phyloP scores from a whole-genome alignment of 345 rosid species.

The Turnera subulata region DNA sequence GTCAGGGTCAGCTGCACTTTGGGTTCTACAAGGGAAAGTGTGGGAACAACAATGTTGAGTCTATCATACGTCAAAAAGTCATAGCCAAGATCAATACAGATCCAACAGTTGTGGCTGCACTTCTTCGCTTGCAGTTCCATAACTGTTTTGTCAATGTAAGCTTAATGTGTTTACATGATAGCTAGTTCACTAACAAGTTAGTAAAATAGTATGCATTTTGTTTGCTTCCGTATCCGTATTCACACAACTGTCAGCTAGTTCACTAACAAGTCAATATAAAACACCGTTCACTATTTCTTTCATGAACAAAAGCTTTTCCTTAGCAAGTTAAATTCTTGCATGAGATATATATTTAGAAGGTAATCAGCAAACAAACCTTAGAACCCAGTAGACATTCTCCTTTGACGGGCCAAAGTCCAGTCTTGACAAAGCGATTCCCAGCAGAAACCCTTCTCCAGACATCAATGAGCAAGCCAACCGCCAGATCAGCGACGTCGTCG shows the following conservation, averaged over 20 bases:
- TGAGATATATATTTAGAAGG: no score
- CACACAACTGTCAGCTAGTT: no score
- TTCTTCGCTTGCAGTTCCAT: conserved; percentile 50
- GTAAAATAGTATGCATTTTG: no score
- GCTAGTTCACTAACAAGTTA: no score
- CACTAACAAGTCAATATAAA: no score
- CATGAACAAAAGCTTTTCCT: no score
- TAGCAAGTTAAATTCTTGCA: no score
- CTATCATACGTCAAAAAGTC: conserved; percentile 23
- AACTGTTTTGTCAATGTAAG: conserved; percentile 50
- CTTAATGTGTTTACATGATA: not conserved
- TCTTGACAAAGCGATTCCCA: conserved; percentile 39
- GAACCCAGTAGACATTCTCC: conserved; percentile 41
- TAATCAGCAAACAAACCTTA: conserved; percentile 32
- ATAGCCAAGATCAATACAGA: not conserved
- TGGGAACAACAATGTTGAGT: conserved; percentile 28
- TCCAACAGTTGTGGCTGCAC: conserved; percentile 31
- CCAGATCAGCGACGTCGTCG: conserved; percentile 53
- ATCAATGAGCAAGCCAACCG: conserved; percentile 52
- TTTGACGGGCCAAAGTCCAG: conserved; percentile 33
- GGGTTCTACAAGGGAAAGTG: conserved; percentile 38
- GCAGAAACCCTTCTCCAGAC: conserved; percentile 51
- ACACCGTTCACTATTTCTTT: no score
- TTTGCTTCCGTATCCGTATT: no score
- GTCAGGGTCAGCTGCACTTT: conserved; percentile 24